Percentiles rank a stretch among this genome's conserved stretches.
phyloP scores from a whole-genome alignment of 257 asterid species.

The Parsonsia alboflavescens region DNA sequence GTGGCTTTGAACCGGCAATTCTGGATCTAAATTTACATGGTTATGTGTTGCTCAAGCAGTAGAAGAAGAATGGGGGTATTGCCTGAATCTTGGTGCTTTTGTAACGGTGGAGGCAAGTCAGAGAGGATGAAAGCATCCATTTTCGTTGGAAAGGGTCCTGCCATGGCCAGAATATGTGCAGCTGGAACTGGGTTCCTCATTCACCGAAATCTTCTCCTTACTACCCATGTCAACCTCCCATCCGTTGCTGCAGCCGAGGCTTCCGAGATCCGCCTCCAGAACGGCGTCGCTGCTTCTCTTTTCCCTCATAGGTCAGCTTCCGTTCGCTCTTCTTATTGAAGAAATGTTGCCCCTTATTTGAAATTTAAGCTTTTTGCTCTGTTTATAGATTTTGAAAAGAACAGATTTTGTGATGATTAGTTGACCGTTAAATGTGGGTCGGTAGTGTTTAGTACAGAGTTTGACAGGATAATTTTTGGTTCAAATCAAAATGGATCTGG shows the following conservation, averaged over 20 bases:
- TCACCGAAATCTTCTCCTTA: conserved; percentile 90
- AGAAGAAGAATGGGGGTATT: conserved; percentile 56
- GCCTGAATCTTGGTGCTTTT: conserved; percentile 88
- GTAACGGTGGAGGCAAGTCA: conserved; percentile 93
- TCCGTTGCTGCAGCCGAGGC: conserved; percentile 82
- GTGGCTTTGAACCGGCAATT: conserved; percentile 29
- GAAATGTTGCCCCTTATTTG: neutral
- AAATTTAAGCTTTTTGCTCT: neutral
- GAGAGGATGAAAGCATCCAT: conserved; percentile 78
- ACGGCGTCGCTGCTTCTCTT: conserved; percentile 61
- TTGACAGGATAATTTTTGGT: neutral
- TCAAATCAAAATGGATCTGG: neutral
- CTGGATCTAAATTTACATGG: conserved; percentile 40
- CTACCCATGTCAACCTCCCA: conserved; percentile 78
- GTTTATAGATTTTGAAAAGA: neutral
- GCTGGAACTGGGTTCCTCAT: conserved; percentile 83
- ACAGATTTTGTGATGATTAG: neutral
- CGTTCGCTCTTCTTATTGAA: neutral
- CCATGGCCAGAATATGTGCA: conserved; percentile 61
- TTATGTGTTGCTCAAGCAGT: neutral
- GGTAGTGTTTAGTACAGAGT: neutral
- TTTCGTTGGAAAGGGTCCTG: conserved; percentile 68
- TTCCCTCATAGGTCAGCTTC: conserved; percentile 78
- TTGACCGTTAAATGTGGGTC: neutral
- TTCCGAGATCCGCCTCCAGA: conserved; percentile 90